These are phyloP conservation scores for Crithidia bombi DNA, from an alignment of 208 protist species.

Conservation along the genomic window DNA sequence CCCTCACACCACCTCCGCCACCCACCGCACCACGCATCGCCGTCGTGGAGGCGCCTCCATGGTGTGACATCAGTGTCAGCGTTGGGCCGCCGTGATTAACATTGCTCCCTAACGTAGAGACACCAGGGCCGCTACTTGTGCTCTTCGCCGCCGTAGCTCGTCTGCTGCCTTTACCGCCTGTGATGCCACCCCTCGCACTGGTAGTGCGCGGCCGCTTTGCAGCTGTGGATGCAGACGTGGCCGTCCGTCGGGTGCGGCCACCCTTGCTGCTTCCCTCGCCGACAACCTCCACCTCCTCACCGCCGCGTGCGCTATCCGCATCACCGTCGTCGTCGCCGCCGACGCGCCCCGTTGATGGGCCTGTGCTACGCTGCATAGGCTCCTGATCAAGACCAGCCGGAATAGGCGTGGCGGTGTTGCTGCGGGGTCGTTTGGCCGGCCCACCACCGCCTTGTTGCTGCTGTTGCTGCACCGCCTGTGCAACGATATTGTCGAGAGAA, in stretches of 20 bases:
- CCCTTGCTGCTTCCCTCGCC: background rate
- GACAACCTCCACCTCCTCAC: background rate
- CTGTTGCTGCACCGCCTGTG: constrained; percentile 29
- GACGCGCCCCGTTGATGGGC: background rate
- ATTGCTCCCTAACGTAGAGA: background rate
- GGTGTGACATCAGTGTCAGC: constrained; percentile 26
- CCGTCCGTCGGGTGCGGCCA: too few relatives aligned
- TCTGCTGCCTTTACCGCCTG: background rate
- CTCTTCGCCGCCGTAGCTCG: background rate
- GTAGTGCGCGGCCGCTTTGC: constrained; percentile 21
- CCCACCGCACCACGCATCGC: background rate
- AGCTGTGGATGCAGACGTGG: background rate
- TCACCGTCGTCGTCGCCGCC: background rate
- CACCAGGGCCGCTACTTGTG: background rate
- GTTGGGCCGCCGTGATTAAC: constrained; percentile 15
- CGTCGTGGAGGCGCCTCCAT: background rate
- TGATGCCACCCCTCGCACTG: constrained; percentile 2
- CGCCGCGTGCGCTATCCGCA: background rate
- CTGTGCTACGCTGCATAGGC: background rate
- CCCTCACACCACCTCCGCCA: background rate
- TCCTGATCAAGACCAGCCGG: background rate
- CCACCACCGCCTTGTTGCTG: constrained; percentile 15
- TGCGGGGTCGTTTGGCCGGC: constrained; percentile 21
- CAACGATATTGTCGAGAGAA: constrained; percentile 39
- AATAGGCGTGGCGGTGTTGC: background rate